Evolutionary conservation across 78 protist species (phyloP).

Genomic region (Mastigamoeba balamuthi): DNA sequence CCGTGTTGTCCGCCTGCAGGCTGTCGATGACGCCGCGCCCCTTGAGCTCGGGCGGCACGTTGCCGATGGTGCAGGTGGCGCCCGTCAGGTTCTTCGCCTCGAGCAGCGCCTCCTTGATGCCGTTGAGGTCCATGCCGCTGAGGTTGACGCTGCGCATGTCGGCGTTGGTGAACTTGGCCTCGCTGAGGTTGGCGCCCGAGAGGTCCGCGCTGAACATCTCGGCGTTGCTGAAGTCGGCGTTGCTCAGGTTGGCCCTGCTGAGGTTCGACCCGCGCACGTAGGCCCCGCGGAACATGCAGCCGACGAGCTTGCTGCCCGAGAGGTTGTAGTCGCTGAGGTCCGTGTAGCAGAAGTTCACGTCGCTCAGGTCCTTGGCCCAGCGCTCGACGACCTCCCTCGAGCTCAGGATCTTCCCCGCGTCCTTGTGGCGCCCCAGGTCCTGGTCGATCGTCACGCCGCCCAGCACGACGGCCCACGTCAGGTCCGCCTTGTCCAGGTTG

Average conservation of each 20-base stretch:
- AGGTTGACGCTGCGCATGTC: neutral
- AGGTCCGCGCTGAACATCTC: neutral
- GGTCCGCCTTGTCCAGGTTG: neutral
- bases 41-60: neutral
- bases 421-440: too few relatives aligned
- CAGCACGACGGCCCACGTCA: neutral
- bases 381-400: too few relatives aligned
- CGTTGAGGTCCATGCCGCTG: neutral
- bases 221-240: neutral
- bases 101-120: too few relatives aligned
- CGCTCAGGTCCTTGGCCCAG: too few relatives aligned
- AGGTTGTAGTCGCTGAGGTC: too few relatives aligned
- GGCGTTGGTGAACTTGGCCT: neutral
- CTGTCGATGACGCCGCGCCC: neutral
- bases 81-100: neutral
- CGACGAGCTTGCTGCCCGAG: too few relatives aligned
- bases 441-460: too few relatives aligned
- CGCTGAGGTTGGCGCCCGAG: neutral
- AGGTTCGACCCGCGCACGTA: neutral
- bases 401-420: too few relatives aligned
- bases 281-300: too few relatives aligned
- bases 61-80: neutral
- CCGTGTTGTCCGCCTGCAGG: too few relatives aligned
- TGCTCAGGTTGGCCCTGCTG: neutral
- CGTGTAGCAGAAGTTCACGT: too few relatives aligned